Evolutionary conservation across 208 protist genomes (phyloP).

Genomic region (Spongospora subterranea): DNA sequence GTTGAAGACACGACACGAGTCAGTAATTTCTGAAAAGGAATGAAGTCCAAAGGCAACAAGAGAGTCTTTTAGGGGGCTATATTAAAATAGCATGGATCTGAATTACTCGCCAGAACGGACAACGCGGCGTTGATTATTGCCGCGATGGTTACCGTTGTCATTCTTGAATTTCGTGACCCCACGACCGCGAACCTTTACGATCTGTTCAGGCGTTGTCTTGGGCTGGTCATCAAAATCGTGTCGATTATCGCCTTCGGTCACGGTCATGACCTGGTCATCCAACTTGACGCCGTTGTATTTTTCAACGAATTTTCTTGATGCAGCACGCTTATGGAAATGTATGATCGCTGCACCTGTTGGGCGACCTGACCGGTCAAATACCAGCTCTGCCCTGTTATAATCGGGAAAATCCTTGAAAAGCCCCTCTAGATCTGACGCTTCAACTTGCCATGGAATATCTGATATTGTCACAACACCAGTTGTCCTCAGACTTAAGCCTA

Average conservation of each 20-base stretch:
- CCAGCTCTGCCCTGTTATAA: slow-evolving; percentile 31
- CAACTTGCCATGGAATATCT: slow-evolving; percentile 42
- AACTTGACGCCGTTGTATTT: slow-evolving; percentile 52
- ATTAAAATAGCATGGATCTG: too few species aligned
- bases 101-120: too few species aligned
- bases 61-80: too few species aligned
- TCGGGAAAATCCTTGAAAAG: background rate
- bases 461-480: slow-evolving; percentile 4
- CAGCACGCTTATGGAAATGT: slow-evolving; percentile 18
- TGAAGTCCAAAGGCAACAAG: too few species aligned
- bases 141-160: too few species aligned
- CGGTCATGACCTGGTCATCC: slow-evolving; percentile 5
- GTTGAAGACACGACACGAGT: too few species aligned
- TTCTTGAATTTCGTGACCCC: too few species aligned
- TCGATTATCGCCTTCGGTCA: slow-evolving; percentile 18
- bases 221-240: too few species aligned
- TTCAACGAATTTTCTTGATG: slow-evolving; percentile 21
- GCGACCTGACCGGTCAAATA: slow-evolving; percentile 24
- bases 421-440: background rate
- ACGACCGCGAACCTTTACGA: too few species aligned
- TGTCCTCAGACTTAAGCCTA: background rate
- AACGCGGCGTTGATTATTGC: too few species aligned
- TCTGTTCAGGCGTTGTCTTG: too few species aligned
- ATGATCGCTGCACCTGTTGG: background rate
- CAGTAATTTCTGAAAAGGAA: too few species aligned